Conservation (phyloP, 2,329 filamentous ascomycete species). For the Paecilomyces variotii region DNA sequence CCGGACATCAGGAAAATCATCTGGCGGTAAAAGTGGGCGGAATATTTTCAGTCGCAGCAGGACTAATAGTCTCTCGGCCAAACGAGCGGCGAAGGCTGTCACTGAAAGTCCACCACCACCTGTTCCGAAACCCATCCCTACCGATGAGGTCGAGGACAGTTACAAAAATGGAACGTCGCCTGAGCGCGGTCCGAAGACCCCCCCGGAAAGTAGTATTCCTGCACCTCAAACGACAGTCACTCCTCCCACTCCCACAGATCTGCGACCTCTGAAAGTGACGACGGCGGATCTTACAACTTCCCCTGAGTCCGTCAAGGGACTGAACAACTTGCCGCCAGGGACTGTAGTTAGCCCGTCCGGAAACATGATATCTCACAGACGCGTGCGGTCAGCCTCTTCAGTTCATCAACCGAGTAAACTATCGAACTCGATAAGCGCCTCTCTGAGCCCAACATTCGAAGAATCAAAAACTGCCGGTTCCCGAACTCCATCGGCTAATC, state of each 20-base stretch:
- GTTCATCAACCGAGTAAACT: slow-evolving; percentile 71
- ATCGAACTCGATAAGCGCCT: slow-evolving; percentile 63
- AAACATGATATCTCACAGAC: slow-evolving; percentile 67
- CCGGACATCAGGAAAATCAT: slow-evolving; percentile 34
- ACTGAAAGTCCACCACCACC: slow-evolving; percentile 22
- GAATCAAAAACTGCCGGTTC: slow-evolving; percentile 41
- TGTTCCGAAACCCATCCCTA: slow-evolving; percentile 24
- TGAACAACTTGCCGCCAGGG: slow-evolving; percentile 25
- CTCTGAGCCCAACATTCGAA: slow-evolving; percentile 71
- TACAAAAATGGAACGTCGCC: not conserved
- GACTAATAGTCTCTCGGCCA: slow-evolving; percentile 27
- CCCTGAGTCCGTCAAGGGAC: slow-evolving; percentile 26
- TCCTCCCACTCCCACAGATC: slow-evolving; percentile 54
- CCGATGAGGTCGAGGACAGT: slow-evolving; percentile 6
- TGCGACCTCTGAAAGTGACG: slow-evolving; percentile 24
- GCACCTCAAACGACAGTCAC: slow-evolving; percentile 53
- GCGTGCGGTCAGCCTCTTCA: slow-evolving; percentile 49
- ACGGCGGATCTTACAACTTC: slow-evolving; percentile 28
- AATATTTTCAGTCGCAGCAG: slow-evolving; percentile 32
- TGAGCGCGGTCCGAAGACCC: slow-evolving; percentile 18
- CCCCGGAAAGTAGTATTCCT: slow-evolving; percentile 21
- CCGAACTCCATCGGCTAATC: slow-evolving; percentile 50
- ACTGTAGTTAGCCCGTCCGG: slow-evolving; percentile 56
- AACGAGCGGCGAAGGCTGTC: slow-evolving; percentile 16
- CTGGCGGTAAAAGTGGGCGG: slow-evolving; percentile 32